Evolutionary conservation across 495 filamentous ascomycete species (phyloP).

Genomic region (Mytilinidion resinicola): DNA sequence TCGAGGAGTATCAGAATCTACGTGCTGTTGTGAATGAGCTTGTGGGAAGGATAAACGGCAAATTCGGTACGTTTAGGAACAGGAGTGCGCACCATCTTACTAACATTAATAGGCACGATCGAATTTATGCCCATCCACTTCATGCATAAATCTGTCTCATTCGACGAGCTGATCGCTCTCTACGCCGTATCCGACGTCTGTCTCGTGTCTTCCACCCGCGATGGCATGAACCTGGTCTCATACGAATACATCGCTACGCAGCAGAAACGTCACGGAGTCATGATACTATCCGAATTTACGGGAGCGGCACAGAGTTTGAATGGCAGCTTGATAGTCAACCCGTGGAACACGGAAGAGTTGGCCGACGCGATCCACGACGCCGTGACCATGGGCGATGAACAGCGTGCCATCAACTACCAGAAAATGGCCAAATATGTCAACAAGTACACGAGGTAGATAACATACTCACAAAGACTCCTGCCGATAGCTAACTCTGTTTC

Average conservation of each 20-base stretch:
- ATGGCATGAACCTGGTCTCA: conserved; percentile 95
- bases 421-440: conserved; percentile 79
- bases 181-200: conserved; percentile 89
- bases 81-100: neutral
- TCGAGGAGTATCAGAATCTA: conserved; percentile 93
- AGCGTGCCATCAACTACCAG: conserved; percentile 71
- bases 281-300: conserved; percentile 89
- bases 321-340: conserved; percentile 82
- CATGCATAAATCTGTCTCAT: conserved; percentile 82
- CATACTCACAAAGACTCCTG: neutral
- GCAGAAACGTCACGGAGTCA: conserved; percentile 71
- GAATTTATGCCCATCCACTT: conserved; percentile 94
- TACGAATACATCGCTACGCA: conserved; percentile 95
- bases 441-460: conserved; percentile 68
- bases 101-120: conserved; percentile 56
- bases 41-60: conserved; percentile 86
- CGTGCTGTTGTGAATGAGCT: conserved; percentile 84
- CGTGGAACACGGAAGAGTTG: conserved; percentile 84
- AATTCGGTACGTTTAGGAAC: conserved; percentile 54
- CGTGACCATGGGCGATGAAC: conserved; percentile 77
- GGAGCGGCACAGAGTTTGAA: conserved; percentile 84
- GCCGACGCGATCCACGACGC: conserved; percentile 79
- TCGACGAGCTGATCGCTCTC: conserved; percentile 85
- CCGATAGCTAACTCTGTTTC: conserved; percentile 15
- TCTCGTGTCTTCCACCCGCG: conserved; percentile 82